Evolutionary conservation across 805 yeast species (phyloP), one percentile per base, ranked within the genome.

Genomic region (Myxozyma monticola): DNA sequence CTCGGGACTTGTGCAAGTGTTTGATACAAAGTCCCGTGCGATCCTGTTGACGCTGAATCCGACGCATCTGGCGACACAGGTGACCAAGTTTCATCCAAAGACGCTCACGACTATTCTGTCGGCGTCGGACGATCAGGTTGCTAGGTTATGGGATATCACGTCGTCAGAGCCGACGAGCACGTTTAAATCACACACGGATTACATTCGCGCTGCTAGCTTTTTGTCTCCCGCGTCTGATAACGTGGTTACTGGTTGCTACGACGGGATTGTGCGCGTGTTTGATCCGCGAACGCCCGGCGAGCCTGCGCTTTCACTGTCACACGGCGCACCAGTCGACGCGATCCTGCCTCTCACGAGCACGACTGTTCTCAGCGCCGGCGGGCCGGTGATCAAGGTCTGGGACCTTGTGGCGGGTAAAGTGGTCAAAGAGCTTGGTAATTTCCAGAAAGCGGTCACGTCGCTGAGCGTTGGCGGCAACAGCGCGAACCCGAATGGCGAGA

Each of bases 181-280:
- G 53, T 83, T 88, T 54, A 78, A 76, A 22, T 84, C 79, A 59
- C 97, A 93, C 65, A 78, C 80, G 28, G 99, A 93, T 70, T 93
- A 93, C 67, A 83, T 93, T 31, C 78, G 99, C 60, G 74, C 91
- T 4, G 95, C 63, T 10, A 25, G 87, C 4, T 76, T 76, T 49
- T 88, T 88, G 66, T 77, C 90, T 31, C 91, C 91, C 2, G 71
- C 77, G 3, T 83, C 88, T 25, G 86, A 85, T 63, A 72, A 90
- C 54, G 72, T 93, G n/a, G 84, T 85, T 14, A 88, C 96, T 1
- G 99, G 98, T 45, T 89, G 95, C 64, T 93, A 93, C 65, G 99
- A 93, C 68, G 96, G 96, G 8, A 67, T 73, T 22, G 84, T 91
- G 3, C 75, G 98, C 59, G 67, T 93, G 4, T 91, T 84, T 63